These are phyloP conservation scores for Penicillium vulpinum DNA, from an alignment of 2,329 filamentous ascomycete species.

Conservation along the genomic window DNA sequence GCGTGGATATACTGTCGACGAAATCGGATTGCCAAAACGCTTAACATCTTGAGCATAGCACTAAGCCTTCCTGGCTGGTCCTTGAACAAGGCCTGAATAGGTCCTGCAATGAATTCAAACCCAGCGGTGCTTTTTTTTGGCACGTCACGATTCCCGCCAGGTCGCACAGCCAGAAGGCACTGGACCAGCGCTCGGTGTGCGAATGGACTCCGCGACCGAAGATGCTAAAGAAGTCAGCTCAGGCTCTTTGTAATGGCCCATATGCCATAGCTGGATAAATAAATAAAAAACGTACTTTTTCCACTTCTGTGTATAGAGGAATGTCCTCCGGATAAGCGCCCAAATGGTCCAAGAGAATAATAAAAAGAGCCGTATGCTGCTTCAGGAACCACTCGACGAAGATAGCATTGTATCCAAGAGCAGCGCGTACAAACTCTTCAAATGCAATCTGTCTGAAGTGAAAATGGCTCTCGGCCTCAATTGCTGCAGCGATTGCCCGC, in stretches of 20 bases:
- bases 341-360: constrained; percentile 36
- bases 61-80: constrained; percentile 33
- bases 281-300: constrained; percentile 32
- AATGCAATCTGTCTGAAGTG: constrained; percentile 42
- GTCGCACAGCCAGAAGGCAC: constrained; percentile 30
- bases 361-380: constrained; percentile 40
- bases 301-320: constrained; percentile 36
- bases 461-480: constrained; percentile 42
- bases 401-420: constrained; percentile 36
- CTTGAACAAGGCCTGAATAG: constrained; percentile 41
- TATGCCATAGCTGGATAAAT: not conserved
- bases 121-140: constrained; percentile 15
- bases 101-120: constrained; percentile 40
- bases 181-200: constrained; percentile 38
- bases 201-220: constrained; percentile 39
- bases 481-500: constrained; percentile 32
- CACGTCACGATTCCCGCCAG: constrained; percentile 16
- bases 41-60: constrained; percentile 38
- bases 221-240: constrained; percentile 26
- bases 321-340: constrained; percentile 34
- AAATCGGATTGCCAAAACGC: constrained; percentile 38
- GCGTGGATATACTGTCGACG: constrained; percentile 37
- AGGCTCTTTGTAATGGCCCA: not conserved
- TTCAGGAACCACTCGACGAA: constrained; percentile 43
- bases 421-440: constrained; percentile 42